Conservation (phyloP, 2,329 filamentous ascomycete species). For the Magnaporthales sp. region DNA sequence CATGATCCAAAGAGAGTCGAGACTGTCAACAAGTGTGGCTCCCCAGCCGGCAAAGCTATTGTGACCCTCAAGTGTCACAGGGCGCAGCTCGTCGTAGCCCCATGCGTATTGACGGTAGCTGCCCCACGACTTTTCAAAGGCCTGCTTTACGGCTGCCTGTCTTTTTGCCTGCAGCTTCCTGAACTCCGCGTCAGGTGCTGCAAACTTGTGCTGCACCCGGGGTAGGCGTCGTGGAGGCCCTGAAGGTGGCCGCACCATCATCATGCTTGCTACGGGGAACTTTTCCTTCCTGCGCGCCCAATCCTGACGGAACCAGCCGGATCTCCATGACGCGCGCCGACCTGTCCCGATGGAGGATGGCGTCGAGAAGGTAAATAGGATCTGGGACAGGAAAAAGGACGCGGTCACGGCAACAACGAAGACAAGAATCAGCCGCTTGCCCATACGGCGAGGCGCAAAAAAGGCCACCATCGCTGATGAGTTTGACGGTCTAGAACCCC, state of each 20-base stretch:
- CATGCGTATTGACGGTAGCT: slow-evolving; percentile 42
- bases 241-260: slow-evolving; percentile 20
- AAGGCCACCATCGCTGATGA: not conserved
- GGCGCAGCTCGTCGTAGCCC: slow-evolving; percentile 46
- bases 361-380: not conserved
- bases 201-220: slow-evolving; percentile 34
- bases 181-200: slow-evolving; percentile 29
- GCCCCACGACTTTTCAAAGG: slow-evolving; percentile 29
- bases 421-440: not conserved
- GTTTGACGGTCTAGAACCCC: not conserved
- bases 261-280: slow-evolving; percentile 15
- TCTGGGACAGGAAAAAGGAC: not conserved
- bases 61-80: slow-evolving; percentile 35
- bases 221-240: slow-evolving; percentile 22
- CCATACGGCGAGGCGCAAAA: not conserved
- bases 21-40: slow-evolving; percentile 49
- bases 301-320: slow-evolving; percentile 10
- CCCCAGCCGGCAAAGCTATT: slow-evolving; percentile 45
- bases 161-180: slow-evolving; percentile 23
- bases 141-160: slow-evolving; percentile 14
- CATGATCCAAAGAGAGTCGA: slow-evolving; percentile 86
- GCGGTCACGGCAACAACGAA: not conserved
- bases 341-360: not conserved
- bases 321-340: not conserved
- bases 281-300: slow-evolving; percentile 17